Evolutionary conservation across 768 basidiomycete species (phyloP), one percentile per base, ranked within the genome.

Genomic region (Symmetrospora coprosmae): DNA sequence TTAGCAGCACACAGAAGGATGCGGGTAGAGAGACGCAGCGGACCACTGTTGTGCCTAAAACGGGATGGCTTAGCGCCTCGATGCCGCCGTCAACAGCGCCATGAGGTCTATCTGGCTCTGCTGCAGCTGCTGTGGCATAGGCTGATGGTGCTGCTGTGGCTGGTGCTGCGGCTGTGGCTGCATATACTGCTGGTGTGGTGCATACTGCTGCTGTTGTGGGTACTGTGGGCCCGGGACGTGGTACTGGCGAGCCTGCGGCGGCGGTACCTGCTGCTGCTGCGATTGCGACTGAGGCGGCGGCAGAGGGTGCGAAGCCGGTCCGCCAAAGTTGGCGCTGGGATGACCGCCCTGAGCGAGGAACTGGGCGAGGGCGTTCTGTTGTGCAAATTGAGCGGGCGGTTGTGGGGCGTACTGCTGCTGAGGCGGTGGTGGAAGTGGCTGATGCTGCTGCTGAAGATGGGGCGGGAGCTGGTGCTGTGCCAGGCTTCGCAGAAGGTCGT

Each of bases 71-170:
- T 25, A 46, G 11, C 43, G 43, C 8, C 40, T 39, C 11, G 38
- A 39, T 19, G 39, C 55, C 3, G 41, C 55, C 8, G 55, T 58
- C 43, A 58, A 34, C 9, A 58, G 34, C 9, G 55, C 55, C 55
- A 58, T 58, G 4, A 58, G 55, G 31, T 58, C 55, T 21, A 58
- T 58, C 55, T 58, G 55, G 37, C 46, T 58, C 31, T 58, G 55
- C 31, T 43, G 55, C 30, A 58, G 17, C 35, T 37, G 51, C 16
- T 33, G 51, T 21, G 39, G 51, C 16, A 9, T 53, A 38, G 35
- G 45, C 16, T 47, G 45, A 17, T 11, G 14, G 19, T 47, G 41
- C 39, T 58, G 55, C 25, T 43, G 41, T 14, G 13, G 55, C 52
- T 41, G n/a, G n/a, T n/a, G n/a, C n/a, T n/a, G n/a, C n/a, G n/a